Evolutionary conservation across 495 filamentous ascomycete genomes (phyloP), one percentile per base, ranked within the genome.

Genomic region (Gamarada debralockiae): DNA sequence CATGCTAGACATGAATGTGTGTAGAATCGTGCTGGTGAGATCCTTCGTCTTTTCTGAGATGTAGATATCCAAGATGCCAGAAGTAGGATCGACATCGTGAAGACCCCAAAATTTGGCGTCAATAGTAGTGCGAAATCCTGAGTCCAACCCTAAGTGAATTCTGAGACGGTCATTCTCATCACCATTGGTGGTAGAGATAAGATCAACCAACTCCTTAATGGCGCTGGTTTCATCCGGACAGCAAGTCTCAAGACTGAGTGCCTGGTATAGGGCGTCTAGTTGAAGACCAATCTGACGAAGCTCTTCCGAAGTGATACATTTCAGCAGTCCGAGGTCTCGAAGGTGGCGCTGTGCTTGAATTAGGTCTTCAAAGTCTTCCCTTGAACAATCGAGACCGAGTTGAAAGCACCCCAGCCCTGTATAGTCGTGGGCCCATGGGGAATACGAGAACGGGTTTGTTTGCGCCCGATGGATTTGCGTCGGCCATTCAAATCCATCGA

Each of bases 31-130:
- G 8, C 73, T 70, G 12, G 68, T 63, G 2, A 77, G 53, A 40
- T 78, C 74, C 23, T 68, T 70, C 0, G 73, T 71, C 24, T 77
- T 79, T 46, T 79, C 79, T 9, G 80, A 83, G 1, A 75, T 60
- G 42, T 75, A 82, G 9, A 83, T 62, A 20, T 74, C 70, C 6
- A 73, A 43, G 3, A 62, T 64, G 17, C 59, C 54, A 8, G 47
- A 47, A 20, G 72, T 67, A 0, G 59, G 47, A 17, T 81, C 73
- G 15, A 69, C 53, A 31, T 77, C 70, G 49, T 73, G 77, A 6
- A 82, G 69, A 15, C 69, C 73, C 79, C 78, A 82, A 54, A 81
- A 81, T 25, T 80, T 74, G 18, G 59, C 55, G 15, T 74, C 71
- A 2, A 65, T 51, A 14, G 62, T 68, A n/a, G 70, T 74, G 38